These are phyloP conservation scores for Trichoderma sp. DNA, from an alignment of 2,329 filamentous ascomycete species.

Conservation along the genomic window DNA sequence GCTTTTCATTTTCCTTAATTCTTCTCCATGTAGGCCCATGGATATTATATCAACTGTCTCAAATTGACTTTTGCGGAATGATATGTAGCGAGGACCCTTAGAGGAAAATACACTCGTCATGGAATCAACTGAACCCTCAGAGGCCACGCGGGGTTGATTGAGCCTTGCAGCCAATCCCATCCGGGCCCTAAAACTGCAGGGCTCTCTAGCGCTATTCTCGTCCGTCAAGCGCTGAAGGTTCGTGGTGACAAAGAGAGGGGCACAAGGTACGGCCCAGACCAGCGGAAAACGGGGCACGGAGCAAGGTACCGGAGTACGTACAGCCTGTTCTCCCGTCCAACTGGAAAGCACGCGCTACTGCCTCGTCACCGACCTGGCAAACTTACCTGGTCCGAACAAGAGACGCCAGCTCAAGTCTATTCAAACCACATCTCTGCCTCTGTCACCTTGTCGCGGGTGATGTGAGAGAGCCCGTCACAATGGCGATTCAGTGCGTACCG, in stretches of 20 bases:
- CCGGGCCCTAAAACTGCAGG: not conserved
- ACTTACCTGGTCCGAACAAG: conserved; percentile 16
- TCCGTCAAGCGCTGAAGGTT: not conserved
- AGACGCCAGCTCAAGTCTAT: conserved; percentile 12
- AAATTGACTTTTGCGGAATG: not conserved
- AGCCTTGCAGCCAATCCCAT: not conserved
- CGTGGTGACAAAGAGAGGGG: not conserved
- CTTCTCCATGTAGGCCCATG: not conserved
- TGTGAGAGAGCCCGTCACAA: conserved; percentile 32
- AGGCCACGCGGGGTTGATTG: conserved; percentile 7
- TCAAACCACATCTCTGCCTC: conserved; percentile 1
- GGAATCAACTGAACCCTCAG: not conserved
- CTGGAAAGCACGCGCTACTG: conserved; percentile 7
- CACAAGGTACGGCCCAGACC: not conserved
- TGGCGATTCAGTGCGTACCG: conserved; percentile 48
- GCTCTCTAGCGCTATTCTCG: not conserved
- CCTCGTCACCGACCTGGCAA: conserved; percentile 32
- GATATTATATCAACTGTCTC: not conserved
- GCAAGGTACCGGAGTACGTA: not conserved
- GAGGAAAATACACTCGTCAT: not conserved
- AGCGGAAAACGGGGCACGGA: not conserved
- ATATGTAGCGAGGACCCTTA: not conserved
- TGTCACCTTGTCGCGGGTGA: conserved; percentile 24
- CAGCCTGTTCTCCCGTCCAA: not conserved
- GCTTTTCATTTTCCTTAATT: not conserved